Percentiles rank a stretch among this genome's conserved stretches.
Evolutionary conservation across 441 rosid species (phyloP).

Genomic region (Adansonia rubrostipa): DNA sequence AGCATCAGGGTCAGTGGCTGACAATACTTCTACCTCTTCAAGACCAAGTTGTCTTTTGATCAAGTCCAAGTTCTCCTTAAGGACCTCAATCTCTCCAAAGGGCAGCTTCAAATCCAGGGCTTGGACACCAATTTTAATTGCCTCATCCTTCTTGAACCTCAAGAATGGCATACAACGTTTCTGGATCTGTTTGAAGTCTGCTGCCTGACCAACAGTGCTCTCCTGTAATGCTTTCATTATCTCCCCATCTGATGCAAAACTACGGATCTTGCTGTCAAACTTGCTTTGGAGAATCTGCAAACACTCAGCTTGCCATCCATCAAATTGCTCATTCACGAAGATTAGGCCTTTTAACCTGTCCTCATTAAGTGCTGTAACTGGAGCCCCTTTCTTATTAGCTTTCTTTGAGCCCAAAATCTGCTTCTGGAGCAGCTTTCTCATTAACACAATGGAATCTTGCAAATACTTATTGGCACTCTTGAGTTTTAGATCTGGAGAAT

Average conservation of each 20-base stretch:
- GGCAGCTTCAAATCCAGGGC: constrained; percentile 82
- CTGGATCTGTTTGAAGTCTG: constrained; percentile 64
- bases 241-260: constrained; percentile 67
- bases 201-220: constrained; percentile 55
- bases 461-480: constrained; percentile 87
- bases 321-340: constrained; percentile 80
- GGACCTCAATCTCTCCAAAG: constrained; percentile 87
- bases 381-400: constrained; percentile 25
- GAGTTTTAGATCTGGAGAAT: constrained; percentile 70
- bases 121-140: constrained; percentile 60
- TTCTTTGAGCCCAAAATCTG: constrained; percentile 46
- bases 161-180: constrained; percentile 91
- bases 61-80: constrained; percentile 69
- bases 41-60: constrained; percentile 64
- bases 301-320: constrained; percentile 92
- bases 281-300: constrained; percentile 68
- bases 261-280: constrained; percentile 44
- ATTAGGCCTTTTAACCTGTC: constrained; percentile 61
- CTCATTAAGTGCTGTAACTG: constrained; percentile 15
- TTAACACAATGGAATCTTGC: constrained; percentile 75
- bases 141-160: constrained; percentile 86
- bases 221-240: constrained; percentile 58
- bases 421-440: constrained; percentile 81
- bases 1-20: constrained; percentile 50
- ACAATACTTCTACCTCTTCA: constrained; percentile 64